Evolutionary conservation across 345 rosid genomes (phyloP).

Genomic region (Nephelium lappaceum): DNA sequence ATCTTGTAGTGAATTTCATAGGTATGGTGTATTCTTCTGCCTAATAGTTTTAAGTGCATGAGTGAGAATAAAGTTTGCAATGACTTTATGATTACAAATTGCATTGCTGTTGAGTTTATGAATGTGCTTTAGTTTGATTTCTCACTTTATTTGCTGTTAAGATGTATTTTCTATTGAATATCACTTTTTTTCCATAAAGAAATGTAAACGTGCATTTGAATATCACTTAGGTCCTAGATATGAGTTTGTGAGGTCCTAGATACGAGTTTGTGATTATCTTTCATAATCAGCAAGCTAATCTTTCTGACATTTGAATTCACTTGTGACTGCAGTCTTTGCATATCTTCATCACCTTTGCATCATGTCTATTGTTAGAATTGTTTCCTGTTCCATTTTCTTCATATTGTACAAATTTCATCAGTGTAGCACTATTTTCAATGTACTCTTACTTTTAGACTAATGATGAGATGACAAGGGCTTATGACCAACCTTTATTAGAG

Average conservation of each 20-base stretch:
- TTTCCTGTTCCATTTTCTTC: background rate
- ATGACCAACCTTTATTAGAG: background rate
- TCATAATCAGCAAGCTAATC: background rate
- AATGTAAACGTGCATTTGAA: background rate
- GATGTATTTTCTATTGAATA: background rate
- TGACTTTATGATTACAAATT: background rate
- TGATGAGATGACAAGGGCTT: background rate
- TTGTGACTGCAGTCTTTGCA: background rate
- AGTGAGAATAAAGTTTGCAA: background rate
- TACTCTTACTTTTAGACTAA: background rate
- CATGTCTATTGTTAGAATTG: no score
- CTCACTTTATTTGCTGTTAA: background rate
- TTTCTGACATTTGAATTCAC: background rate
- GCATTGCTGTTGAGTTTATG: background rate
- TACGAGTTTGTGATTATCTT: background rate
- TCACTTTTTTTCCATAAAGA: background rate
- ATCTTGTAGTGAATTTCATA: background rate
- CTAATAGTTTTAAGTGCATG: background rate
- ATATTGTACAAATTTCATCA: background rate
- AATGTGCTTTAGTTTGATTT: background rate
- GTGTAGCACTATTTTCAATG: background rate
- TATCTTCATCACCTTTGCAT: no score
- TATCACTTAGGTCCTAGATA: background rate
- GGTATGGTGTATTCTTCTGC: background rate
- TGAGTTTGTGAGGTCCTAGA: background rate